Evolutionary conservation across 1,139 yeast species (phyloP), one percentile per base, ranked within the genome.

Genomic region (Kodamaea sp.): DNA sequence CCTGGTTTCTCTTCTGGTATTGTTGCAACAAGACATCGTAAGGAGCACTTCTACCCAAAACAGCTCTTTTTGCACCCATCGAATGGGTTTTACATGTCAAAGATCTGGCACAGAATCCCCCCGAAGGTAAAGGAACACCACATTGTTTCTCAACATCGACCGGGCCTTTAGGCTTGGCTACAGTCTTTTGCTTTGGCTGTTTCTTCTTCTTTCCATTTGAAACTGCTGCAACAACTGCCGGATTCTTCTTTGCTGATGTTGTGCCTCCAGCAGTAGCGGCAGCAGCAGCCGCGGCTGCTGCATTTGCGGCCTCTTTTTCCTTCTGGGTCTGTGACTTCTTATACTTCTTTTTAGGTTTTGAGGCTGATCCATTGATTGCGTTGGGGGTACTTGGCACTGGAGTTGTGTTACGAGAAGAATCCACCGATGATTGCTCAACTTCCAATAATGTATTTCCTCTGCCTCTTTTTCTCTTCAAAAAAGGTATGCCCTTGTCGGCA

Each of bases 21-120:
- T 87, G 92, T 27, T 92, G 90, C 39, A 92, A 68, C 35, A 92
- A 67, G 16, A 81, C 81, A 61, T 92, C 98, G 59, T 89, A 92
- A 0, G 97, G 90, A 7, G 94, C 90, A 33, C 95, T 80, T 50
- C 98, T 74, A 5, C 98, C 98, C 20, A 80, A 80, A 15, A 92
- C 98, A 1, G 96, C 92, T 50, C 98, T 76, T 53, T 92, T 92
- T 15, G 97, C 96, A 18, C 97, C 97, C 97, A 92, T 90, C 1
- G 97, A 87, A 60, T 92, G 98, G 1, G 97, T 89, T 57, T 92
- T 92, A 71, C 98, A 92, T 0, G 98, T 92, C 43, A 92, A 70
- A 0, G 97, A 88, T 36, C 98, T 74, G 5, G 97, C 96, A 70
- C 98, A 92, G 50, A 80, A 80, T 0, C 95, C 95, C 8, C 97